Conservation (phyloP, 148 eudicot species). For the Rhododendron ovatum region DNA sequence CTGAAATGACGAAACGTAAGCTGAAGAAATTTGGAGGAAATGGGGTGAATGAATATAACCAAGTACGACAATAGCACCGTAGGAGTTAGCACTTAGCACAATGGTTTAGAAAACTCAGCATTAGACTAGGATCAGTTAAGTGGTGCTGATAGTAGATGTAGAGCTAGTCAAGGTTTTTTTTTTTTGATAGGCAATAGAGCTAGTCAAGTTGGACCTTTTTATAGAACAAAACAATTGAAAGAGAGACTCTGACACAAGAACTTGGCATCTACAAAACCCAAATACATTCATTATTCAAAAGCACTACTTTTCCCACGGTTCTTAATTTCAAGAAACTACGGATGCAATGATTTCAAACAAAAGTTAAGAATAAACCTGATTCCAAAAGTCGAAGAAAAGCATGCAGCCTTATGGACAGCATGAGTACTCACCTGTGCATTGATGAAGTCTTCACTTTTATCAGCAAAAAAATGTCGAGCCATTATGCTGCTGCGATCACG, state of each 20-base stretch:
- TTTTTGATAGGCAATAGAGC: not conserved
- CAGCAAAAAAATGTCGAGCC: constrained; percentile 93
- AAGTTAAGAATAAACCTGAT: not conserved
- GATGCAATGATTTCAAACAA: not conserved
- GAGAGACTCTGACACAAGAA: not conserved
- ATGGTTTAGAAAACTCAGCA: not conserved
- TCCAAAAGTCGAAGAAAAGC: not conserved
- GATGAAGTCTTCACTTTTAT: constrained; percentile 84
- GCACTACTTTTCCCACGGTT: not conserved
- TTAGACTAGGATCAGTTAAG: not conserved
- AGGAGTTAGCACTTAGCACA: not conserved
- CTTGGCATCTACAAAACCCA: not conserved
- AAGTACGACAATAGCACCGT: not conserved
- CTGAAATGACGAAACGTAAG: not conserved
- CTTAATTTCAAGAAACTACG: not conserved
- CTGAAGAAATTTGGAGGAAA: not conserved
- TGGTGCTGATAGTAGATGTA: not conserved
- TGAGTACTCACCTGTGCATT: constrained; percentile 63
- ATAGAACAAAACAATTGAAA: not conserved
- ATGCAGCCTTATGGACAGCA: not conserved
- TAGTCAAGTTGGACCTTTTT: not conserved
- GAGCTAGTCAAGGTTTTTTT: not conserved
- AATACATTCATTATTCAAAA: not conserved
- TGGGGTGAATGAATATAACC: not conserved
- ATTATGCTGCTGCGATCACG: constrained; percentile 92